Evolutionary conservation across 805 yeast genomes (phyloP).

Genomic region (Tetrapisispora namnaoensis): DNA sequence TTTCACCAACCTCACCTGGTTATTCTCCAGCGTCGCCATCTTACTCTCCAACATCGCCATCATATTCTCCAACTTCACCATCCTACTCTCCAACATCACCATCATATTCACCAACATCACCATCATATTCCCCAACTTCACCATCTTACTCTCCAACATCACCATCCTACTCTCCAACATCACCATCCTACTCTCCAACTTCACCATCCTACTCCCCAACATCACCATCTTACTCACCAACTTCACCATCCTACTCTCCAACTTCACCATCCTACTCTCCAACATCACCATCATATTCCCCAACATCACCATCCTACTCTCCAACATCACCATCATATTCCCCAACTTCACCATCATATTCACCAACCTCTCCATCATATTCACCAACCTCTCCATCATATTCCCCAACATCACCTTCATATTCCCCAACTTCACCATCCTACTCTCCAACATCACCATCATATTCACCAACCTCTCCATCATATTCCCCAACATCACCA

Average conservation of each 20-base stretch:
- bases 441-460: constrained; percentile 60
- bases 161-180: constrained; percentile 67
- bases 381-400: constrained; percentile 55
- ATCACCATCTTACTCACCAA: constrained; percentile 71
- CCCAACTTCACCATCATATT: constrained; percentile 66
- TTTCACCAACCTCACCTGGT: constrained; percentile 66
- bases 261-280: constrained; percentile 60
- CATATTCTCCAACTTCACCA: constrained; percentile 67
- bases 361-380: constrained; percentile 46
- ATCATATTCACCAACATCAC: constrained; percentile 69
- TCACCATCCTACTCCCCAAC: constrained; percentile 64
- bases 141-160: constrained; percentile 67
- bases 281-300: constrained; percentile 54
- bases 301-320: constrained; percentile 63
- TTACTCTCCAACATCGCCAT: constrained; percentile 73
- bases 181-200: constrained; percentile 66
- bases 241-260: constrained; percentile 63
- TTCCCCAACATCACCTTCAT: constrained; percentile 47
- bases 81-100: constrained; percentile 74
- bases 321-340: constrained; percentile 64
- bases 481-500: constrained; percentile 41
- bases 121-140: constrained; percentile 67
- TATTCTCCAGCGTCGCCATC: constrained; percentile 77
- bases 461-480: constrained; percentile 57
- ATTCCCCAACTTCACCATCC: constrained; percentile 39